Conservation (phyloP, 2,329 filamentous ascomycete genomes). For the Fusarium duplospermum region DNA sequence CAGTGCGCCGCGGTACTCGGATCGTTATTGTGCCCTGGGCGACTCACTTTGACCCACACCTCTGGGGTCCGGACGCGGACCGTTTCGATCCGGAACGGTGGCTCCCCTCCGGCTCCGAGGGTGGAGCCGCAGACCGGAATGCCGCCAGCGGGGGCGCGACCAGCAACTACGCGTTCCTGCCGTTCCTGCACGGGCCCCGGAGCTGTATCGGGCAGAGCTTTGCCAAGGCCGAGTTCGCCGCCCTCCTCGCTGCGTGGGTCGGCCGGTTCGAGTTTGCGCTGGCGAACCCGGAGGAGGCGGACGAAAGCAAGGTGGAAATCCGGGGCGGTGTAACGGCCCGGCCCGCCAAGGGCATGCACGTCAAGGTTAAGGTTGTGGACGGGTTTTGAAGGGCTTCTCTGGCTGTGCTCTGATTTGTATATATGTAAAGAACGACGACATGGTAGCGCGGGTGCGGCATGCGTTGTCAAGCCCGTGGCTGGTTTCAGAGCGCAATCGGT, state of each 20-base stretch:
- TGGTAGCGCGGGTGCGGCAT: background rate
- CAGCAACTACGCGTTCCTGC: conserved; percentile 82
- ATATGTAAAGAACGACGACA: background rate
- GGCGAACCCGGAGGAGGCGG: conserved; percentile 68
- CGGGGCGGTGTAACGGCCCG: conserved; percentile 77
- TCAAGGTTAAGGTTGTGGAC: conserved; percentile 74
- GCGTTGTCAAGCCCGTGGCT: background rate
- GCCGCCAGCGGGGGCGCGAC: conserved; percentile 76
- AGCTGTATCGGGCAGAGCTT: conserved; percentile 88
- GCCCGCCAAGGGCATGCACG: conserved; percentile 78
- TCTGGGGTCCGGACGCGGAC: conserved; percentile 82
- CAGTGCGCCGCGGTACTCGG: conserved; percentile 76
- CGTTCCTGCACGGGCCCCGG: conserved; percentile 87
- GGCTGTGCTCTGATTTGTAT: background rate
- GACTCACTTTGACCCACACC: conserved; percentile 73
- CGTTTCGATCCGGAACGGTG: conserved; percentile 85
- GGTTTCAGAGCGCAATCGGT: background rate
- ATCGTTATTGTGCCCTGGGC: conserved; percentile 74
- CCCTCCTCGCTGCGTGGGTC: conserved; percentile 80
- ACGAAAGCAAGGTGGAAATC: conserved; percentile 75
- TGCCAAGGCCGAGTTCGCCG: conserved; percentile 86
- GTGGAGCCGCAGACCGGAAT: conserved; percentile 47
- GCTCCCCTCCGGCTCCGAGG: conserved; percentile 62
- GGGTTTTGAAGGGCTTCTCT: conserved; percentile 61
- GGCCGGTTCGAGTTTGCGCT: conserved; percentile 77